Base-by-base conservation (phyloP, 768 basidiomycete genomes). In the Russula dissimulans region DNA sequence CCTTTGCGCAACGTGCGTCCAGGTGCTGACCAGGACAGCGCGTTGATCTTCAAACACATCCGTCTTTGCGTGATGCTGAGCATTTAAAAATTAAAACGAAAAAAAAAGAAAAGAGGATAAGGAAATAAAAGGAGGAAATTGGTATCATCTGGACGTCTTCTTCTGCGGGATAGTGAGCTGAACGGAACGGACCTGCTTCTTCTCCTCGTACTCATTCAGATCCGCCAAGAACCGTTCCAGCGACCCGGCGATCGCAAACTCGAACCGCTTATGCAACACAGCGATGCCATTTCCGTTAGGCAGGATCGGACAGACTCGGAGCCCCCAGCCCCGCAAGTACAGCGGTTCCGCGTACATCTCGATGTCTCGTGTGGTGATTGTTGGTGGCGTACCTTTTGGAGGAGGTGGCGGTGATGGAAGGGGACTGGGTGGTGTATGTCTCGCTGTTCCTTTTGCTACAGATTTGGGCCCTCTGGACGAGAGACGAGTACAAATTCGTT, bases 251-350 rank as follows among this genome's bases (percentile, higher is more conserved):
- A 26, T 54, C 51, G 22, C 22, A 54, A 62, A 54, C 2, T 57
- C 51, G 22, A 62, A 62, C 32, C 46, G 56, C 45, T 57, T 62
- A 39, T 45, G 56, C 61, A 62, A 56, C 32, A 57, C 61, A 4
- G 51, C 50, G 44, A 62, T 57, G 51, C 56, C 61, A 3, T 57
- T 52, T 38, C 51, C 61, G 12, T 52, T 54, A 45, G 61, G 56
- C 22, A 62, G 41, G 29, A 62, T 57, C 14, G 51, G 56, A 18
- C 22, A 18, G 5, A 26, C 22, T 26, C 22, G 22, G 22, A 62
- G 46, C n/a, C 56, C 61, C 61, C 61, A 62, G 34, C 61, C 61
- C 3, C 61, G 56, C 51, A 4, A 46, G 7, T 62, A 62, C 56
- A 62, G 41, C 22, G 61, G 61, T 12, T 54, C 39, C 12, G 57